Base-by-base conservation (phyloP, 176 grass and related monocot species). In the Carex pumila region DNA sequence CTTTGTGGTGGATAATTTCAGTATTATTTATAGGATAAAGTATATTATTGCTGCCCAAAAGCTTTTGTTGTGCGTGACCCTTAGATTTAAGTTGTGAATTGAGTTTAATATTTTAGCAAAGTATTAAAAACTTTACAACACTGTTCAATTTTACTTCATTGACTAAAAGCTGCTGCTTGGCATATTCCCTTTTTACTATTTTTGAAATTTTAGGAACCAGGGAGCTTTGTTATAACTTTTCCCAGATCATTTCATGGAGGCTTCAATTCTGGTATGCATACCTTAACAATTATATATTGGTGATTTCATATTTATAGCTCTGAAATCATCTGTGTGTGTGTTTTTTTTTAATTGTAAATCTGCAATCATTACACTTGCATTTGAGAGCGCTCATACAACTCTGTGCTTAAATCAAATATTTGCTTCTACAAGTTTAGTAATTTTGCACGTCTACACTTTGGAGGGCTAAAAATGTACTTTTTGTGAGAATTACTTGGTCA, bases 191-290 rank as follows among this genome's bases (percentile, higher is more conserved):
- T 84, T 84, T 61, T 66, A 56, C 54, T 68, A 25, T 58, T 84
- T 68, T 41, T 88, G n/a, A 52, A 77, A 82, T 50, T 65, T 77
- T 84, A 97, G 94, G 94, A 97, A 81, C 94, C 92, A 88, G 94
- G 94, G 52, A 97, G 94, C 84, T 97, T 97, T 84, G 92, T 97
- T 57, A 94, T 97, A 85, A 97, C 94, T 84, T 97, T 97, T 88
- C 94, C 94, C 18, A 94, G 92, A 74, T 97, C 94, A 83, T 97
- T 87, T 82, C 94, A 97, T 90, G 90, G 92, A 65, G 94, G 94
- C 79, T 97, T 97, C 84, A 97, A 97, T 88, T 91, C 94, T 85
- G 94, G 94, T 94, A 94, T 41, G 54, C 45, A 81, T 6, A 71
- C 45, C 65, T 47, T 65, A 84, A 47, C 79, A 56, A 67, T 69